A percentile compares a stretch with the other conserved stretches of the same genome.
Conservation (phyloP, 306 rosid genomes). For the Abrus precatorius region DNA sequence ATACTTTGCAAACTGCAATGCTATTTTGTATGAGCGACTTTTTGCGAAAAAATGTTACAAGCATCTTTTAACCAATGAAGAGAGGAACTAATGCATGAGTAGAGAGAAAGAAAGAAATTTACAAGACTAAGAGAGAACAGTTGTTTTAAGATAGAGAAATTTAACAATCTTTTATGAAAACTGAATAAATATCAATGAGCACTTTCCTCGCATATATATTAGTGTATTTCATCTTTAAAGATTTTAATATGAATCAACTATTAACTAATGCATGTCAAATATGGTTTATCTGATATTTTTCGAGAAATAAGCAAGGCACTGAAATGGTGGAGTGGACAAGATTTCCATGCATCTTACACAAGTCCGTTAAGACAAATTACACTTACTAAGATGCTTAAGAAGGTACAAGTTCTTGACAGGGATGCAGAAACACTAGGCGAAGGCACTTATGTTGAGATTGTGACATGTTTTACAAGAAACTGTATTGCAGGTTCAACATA, state of each 20-base stretch:
- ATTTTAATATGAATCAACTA: not conserved
- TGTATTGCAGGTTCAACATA: not conserved
- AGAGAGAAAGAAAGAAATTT: no score
- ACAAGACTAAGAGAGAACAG: no score
- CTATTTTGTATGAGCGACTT: not conserved
- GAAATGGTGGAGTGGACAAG: not conserved
- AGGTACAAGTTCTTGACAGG: not conserved
- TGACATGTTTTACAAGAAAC: not conserved
- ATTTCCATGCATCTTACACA: not conserved
- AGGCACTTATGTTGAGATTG: not conserved
- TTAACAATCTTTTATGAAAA: not conserved
- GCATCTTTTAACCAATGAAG: no score
- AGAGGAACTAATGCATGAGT: no score
- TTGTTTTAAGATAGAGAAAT: no score
- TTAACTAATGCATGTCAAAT: slow-evolving; percentile 19
- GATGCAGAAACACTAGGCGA: not conserved
- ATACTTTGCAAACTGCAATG: not conserved
- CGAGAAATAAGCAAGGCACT: not conserved
- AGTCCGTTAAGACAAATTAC: not conserved
- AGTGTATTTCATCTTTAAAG: not conserved
- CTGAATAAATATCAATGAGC: not conserved
- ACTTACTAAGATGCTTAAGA: not conserved
- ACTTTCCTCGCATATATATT: not conserved
- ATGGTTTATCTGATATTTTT: not conserved
- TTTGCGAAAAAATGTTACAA: not conserved